These are phyloP conservation scores for Dioscorea dumetorum DNA, from an alignment of 106 monocot species.

Conservation along the genomic window DNA sequence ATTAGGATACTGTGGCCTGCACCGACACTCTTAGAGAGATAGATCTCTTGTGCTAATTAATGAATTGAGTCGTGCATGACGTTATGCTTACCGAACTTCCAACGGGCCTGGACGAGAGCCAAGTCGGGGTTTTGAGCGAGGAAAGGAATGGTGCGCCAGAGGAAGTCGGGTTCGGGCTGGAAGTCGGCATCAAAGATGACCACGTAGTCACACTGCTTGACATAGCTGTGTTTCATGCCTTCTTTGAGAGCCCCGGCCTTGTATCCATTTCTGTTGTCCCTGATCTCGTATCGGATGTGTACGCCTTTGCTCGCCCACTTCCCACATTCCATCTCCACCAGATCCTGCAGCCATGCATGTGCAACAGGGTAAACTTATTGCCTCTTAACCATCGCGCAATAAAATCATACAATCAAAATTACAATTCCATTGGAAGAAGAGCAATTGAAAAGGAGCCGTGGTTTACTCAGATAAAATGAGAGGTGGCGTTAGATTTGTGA, in stretches of 20 bases:
- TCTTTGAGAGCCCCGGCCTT: slow-evolving; percentile 47
- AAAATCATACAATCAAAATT: neutral
- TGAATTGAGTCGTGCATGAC: too few relatives aligned
- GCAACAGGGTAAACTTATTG: neutral
- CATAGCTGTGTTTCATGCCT: slow-evolving; percentile 54
- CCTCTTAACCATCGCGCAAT: neutral
- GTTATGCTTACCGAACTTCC: slow-evolving; percentile 35
- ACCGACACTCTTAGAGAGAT: too few relatives aligned
- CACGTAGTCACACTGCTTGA: slow-evolving; percentile 33
- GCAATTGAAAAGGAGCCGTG: neutral
- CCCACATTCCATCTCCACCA: slow-evolving; percentile 37
- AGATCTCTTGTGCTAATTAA: too few relatives aligned
- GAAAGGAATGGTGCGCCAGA: slow-evolving; percentile 35
- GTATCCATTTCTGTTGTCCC: slow-evolving; percentile 43
- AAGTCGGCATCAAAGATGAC: slow-evolving; percentile 53
- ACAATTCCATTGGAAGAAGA: neutral
- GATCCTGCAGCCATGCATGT: slow-evolving; percentile 9
- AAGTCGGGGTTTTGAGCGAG: slow-evolving; percentile 37
- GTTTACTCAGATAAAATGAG: too few relatives aligned
- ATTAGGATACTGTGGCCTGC: neutral
- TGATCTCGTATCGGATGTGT: slow-evolving; percentile 43
- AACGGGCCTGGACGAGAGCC: slow-evolving; percentile 46
- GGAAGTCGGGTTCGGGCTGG: slow-evolving; percentile 48
- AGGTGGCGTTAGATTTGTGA: too few relatives aligned
- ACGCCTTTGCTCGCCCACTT: slow-evolving; percentile 38